Base-by-base conservation (phyloP, 495 filamentous ascomycete species). In the Aspergillus cavernicola region DNA sequence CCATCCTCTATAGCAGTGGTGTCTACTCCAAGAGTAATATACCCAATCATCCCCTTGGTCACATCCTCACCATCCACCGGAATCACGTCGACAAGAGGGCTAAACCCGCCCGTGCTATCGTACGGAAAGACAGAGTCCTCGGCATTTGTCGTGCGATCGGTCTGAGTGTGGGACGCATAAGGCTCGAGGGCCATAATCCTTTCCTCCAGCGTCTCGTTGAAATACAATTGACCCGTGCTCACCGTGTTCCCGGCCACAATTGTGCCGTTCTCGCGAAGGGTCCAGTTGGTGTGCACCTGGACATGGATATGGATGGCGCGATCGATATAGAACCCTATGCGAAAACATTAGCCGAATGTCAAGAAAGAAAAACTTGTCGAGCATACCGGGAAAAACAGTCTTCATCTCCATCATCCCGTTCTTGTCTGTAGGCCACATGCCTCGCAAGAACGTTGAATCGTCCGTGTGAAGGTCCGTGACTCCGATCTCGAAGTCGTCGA, bases 201-300 rank as follows among this genome's bases (percentile, higher is more conserved):
- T 45, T 57, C 18, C 50, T 67, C 59, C 1, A 85, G 67, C 2
- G 55, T 50, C 53, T 81, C 70, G 48, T 79, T 74, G 31, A 77
- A 84, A 74, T 80, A 85, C 16, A 83, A 16, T 57, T 85, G 80
- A n/a, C 81, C 81, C 0, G 64, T 64, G 47, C 56, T 65, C 11
- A 65, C 58, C 0, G 58, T 65, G 15, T 61, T 50, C 6, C 56
- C 38, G 5, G 52, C 9, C 23, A 39, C 29, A 13, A 69, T 45
- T 0, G 64, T 66, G 18, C 60, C 62, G 41, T 69, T 69, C 1
- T 19, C 52, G 12, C 57, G 54, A 13, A 58, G 16, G 9, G 54
- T 51, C 59, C 63, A 64, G 41, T 65, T 50, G 13, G 60, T 67
- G 35, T 61, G 56, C 2, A 59, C 58, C 41, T 67, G 66, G 15